Percentiles rank a stretch among this genome's conserved stretches.
Conservation (phyloP, 2,329 filamentous ascomycete species). For the Hymenoscyphus occultus region DNA sequence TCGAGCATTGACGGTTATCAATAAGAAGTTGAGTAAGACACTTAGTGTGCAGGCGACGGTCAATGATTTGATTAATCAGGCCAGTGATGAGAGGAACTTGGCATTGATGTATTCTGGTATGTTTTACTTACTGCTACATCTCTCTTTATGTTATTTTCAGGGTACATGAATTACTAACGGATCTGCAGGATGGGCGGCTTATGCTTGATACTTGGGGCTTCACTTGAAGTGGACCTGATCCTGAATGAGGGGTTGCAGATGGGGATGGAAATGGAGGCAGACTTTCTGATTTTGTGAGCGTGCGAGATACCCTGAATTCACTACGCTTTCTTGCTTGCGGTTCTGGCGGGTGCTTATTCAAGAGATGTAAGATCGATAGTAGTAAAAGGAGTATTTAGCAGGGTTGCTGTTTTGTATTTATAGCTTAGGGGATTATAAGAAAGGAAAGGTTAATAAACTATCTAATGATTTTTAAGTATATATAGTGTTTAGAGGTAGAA, state of each 20-base stretch:
- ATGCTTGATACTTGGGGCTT: slow-evolving; percentile 36
- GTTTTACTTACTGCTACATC: slow-evolving; percentile 4
- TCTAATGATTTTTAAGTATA: too few species aligned
- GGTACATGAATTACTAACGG: slow-evolving; percentile 12
- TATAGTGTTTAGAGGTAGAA: too few species aligned
- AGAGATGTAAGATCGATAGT: neutral
- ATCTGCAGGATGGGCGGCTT: slow-evolving; percentile 48
- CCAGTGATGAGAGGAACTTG: slow-evolving; percentile 87
- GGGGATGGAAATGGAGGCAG: neutral
- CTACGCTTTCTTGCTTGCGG: neutral
- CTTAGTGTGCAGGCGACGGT: slow-evolving; percentile 93
- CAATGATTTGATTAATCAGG: slow-evolving; percentile 94
- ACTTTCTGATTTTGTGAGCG: neutral
- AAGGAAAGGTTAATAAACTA: too few species aligned
- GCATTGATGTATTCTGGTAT: slow-evolving; percentile 76
- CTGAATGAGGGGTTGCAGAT: neutral
- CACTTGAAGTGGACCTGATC: too few species aligned
- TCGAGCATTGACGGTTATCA: slow-evolving; percentile 84
- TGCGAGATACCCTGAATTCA: neutral
- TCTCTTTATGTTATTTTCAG: neutral
- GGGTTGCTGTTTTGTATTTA: too few species aligned
- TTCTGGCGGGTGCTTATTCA: neutral
- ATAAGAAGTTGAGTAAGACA: slow-evolving; percentile 93
- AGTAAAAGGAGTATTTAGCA: too few species aligned
- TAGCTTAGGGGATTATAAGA: too few species aligned